Evolutionary conservation across 2,329 filamentous ascomycete species (phyloP).

Genomic region (Verticillium nonalfalfae): DNA sequence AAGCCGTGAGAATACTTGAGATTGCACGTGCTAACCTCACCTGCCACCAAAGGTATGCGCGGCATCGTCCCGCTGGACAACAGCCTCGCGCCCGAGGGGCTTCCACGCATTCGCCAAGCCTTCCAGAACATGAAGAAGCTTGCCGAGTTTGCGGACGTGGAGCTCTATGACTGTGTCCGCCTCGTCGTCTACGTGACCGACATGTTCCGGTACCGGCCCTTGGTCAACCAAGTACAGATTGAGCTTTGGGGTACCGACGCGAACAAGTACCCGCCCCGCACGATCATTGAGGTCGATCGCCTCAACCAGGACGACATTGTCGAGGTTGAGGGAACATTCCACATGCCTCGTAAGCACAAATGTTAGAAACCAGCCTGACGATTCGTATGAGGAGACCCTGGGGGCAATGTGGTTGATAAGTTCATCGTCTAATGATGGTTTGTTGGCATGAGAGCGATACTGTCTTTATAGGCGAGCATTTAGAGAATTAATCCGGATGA

Average conservation of each 20-base stretch:
- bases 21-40: neutral
- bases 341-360: neutral
- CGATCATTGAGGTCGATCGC: conserved; percentile 22
- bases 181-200: conserved; percentile 24
- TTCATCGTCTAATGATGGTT: too few species aligned
- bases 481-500: too few species aligned
- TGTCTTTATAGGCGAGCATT: too few species aligned
- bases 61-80: conserved; percentile 22
- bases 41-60: conserved; percentile 18
- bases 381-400: too few species aligned
- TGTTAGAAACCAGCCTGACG: neutral
- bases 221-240: conserved; percentile 22
- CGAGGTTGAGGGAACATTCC: conserved; percentile 23
- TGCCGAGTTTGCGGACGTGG: conserved; percentile 19
- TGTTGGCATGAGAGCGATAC: too few species aligned
- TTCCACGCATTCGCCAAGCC: conserved; percentile 20
- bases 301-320: conserved; percentile 25
- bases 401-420: too few species aligned
- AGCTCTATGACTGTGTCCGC: conserved; percentile 14
- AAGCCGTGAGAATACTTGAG: neutral
- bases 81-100: conserved; percentile 19
- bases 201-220: conserved; percentile 23
- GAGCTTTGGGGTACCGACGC: conserved; percentile 22
- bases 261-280: conserved; percentile 20
- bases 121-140: conserved; percentile 23